Evolutionary conservation across 1,284 basidiomycete species (phyloP).

Genomic region (Ceratobasidium theobromae): DNA sequence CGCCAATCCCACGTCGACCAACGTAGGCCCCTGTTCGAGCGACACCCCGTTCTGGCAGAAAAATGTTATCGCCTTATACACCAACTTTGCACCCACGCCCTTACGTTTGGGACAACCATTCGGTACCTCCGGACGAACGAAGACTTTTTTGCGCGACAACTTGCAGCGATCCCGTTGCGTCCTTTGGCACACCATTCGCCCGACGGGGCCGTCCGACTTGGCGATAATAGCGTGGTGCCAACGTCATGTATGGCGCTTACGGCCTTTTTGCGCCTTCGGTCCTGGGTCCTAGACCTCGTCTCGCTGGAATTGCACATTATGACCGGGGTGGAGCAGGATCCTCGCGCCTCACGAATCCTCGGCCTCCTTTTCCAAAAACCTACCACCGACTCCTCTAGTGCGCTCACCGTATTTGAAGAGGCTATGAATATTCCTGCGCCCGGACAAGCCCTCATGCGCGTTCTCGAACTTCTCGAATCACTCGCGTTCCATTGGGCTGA

Average conservation of each 20-base stretch:
- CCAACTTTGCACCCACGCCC: slow-evolving; percentile 83
- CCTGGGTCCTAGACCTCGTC: slow-evolving; percentile 82
- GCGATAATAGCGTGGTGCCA: slow-evolving; percentile 67
- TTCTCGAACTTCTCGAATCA: slow-evolving; percentile 85
- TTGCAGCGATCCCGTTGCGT: slow-evolving; percentile 69
- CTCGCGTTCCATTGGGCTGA: slow-evolving; percentile 89
- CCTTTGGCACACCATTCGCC: slow-evolving; percentile 54
- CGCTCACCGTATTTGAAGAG: slow-evolving; percentile 44
- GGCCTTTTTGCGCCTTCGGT: slow-evolving; percentile 79
- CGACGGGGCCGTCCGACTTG: slow-evolving; percentile 68
- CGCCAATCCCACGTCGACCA: slow-evolving; percentile 41
- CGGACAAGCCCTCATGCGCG: slow-evolving; percentile 77
- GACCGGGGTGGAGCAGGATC: slow-evolving; percentile 72
- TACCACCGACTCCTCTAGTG: slow-evolving; percentile 47
- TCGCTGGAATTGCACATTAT: slow-evolving; percentile 90
- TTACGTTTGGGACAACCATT: slow-evolving; percentile 80
- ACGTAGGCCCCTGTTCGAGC: slow-evolving; percentile 57
- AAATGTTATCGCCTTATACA: slow-evolving; percentile 81
- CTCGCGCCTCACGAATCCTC: slow-evolving; percentile 69
- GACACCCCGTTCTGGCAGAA: slow-evolving; percentile 81
- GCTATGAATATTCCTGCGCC: slow-evolving; percentile 61
- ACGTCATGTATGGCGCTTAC: slow-evolving; percentile 75
- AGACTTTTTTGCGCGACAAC: slow-evolving; percentile 86
- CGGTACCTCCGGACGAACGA: slow-evolving; percentile 87
- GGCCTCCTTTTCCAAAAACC: slow-evolving; percentile 66